Percentiles rank a stretch among this genome's conserved stretches.
phyloP scores from a whole-genome alignment of 768 basidiomycete species.

The Trametes villosa region DNA sequence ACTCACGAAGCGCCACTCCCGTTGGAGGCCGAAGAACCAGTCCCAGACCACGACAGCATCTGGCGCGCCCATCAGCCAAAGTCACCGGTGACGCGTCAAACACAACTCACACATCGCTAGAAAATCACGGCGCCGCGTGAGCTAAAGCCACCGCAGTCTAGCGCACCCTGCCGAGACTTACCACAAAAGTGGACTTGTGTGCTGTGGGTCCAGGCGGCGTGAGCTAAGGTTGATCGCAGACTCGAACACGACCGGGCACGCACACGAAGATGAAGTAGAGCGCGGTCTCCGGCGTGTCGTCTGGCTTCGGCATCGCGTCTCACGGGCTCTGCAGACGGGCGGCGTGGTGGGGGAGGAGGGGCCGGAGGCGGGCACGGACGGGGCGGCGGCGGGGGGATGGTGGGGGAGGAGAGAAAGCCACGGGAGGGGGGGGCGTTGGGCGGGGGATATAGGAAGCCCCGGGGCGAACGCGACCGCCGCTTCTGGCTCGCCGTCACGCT shows the following conservation, averaged over 20 bases:
- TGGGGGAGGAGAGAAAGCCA: conserved; percentile 13
- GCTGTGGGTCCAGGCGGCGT: conserved; percentile 28
- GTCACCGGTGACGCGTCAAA: not conserved
- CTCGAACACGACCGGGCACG: conserved; percentile 26
- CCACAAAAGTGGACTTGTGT: conserved; percentile 86
- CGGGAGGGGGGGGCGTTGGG: conserved; percentile 5
- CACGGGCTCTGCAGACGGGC: not conserved
- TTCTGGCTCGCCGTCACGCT: not conserved
- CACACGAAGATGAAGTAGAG: conserved; percentile 79
- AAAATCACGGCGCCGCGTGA: conserved; percentile 1
- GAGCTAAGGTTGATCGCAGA: not conserved
- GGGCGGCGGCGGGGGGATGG: not conserved
- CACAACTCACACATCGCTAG: conserved; percentile 49
- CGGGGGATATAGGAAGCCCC: conserved; percentile 18
- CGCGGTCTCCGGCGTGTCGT: conserved; percentile 52
- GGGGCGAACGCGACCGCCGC: not conserved
- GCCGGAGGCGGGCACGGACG: not conserved
- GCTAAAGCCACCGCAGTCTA: not conserved
- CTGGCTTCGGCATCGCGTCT: conserved; percentile 34
- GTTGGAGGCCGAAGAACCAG: conserved; percentile 77
- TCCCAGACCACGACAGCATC: conserved; percentile 86
- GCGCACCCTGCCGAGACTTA: conserved; percentile 46
- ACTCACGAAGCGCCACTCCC: conserved; percentile 78
- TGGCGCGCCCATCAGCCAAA: conserved; percentile 33
- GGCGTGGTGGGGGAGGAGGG: not conserved